Evolutionary conservation across 192 early-diverging fungal genomes (phyloP), one percentile per base, ranked within the genome.

Genomic region (Jimgerdemannia flammicorona): DNA sequence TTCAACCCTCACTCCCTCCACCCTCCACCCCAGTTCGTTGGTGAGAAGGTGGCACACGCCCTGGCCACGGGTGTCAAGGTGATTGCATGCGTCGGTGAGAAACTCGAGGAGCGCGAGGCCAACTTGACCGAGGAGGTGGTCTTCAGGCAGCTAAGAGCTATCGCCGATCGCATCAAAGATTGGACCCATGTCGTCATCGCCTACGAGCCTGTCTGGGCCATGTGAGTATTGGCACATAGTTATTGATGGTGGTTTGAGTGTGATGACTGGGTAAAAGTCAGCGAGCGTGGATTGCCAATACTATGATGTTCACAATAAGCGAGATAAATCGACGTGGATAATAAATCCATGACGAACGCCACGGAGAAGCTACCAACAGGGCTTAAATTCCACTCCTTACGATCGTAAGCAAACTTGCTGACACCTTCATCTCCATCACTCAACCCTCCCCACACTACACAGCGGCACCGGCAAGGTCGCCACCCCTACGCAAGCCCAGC

Each of bases 131-230:
- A 88, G 82, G 88, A 91, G 9, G 94, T 98, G 41, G 90, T 96
- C 63, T 90, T 92, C 87, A 86, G 93, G 70, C 98, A 99, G 87
- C 87, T 99, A 68, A 87, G 89, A 80, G 95, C 95, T 64, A 92
- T 98, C 71, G 88, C 91, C 76, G 86, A 88, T 70, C 84, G 87
- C 64, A 77, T 98, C 77, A 80, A 81, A 65, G 94, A 98, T 87
- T 99, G 98, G 98, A 84, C 83, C 68, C 89, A 95, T 80, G 89
- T 99, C 75, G 97, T 99, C 14, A 88, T 99, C 86, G 98, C 98
- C 76, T 99, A 99, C 84, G 98, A 99, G 88, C 98, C 98, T 70
- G 98, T 99, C 71, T 99, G 98, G 98, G 98, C 98, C 44, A 99
- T 99, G 76, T 77, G 73, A 77, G 76, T 77, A 40, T 42, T 3